phyloP scores from a whole-genome alignment of 805 yeast genomes.

The Ogataea pini region DNA sequence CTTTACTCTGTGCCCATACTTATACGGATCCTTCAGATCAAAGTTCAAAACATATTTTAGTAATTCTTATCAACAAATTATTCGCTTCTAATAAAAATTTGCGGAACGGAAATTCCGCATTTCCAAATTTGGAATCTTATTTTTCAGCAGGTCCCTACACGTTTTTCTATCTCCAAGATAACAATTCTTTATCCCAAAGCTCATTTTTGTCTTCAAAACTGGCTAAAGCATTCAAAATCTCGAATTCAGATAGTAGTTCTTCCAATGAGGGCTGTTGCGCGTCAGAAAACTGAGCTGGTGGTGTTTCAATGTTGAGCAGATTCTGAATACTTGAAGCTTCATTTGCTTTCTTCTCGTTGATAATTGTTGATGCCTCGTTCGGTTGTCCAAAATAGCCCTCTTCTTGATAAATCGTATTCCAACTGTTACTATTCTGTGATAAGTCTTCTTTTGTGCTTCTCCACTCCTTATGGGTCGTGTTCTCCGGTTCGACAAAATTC shows the following conservation, averaged over 20 bases:
- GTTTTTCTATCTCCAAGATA: slow-evolving; percentile 8
- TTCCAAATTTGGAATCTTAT: background rate
- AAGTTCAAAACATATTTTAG: too few species aligned
- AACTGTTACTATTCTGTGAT: too few species aligned
- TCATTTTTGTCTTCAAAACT: slow-evolving; percentile 12
- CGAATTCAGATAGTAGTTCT: slow-evolving; percentile 20
- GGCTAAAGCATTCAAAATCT: slow-evolving; percentile 15
- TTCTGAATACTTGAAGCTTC: background rate
- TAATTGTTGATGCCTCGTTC: background rate
- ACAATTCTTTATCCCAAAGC: slow-evolving; percentile 15
- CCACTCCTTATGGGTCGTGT: too few species aligned
- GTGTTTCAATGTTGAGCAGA: background rate
- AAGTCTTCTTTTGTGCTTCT: too few species aligned
- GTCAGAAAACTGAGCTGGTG: background rate
- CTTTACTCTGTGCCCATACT: too few species aligned
- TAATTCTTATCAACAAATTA: too few species aligned
- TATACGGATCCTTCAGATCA: too few species aligned
- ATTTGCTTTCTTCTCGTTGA: background rate
- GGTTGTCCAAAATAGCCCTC: background rate
- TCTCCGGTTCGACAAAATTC: too few species aligned
- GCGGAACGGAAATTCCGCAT: background rate
- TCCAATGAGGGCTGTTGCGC: slow-evolving; percentile 11
- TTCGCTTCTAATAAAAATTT: background rate
- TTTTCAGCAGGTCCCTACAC: background rate
- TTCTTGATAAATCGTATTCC: background rate